Base-by-base conservation (phyloP, 371 early-diverging fungal genomes). In the Mucor circinelloides region DNA sequence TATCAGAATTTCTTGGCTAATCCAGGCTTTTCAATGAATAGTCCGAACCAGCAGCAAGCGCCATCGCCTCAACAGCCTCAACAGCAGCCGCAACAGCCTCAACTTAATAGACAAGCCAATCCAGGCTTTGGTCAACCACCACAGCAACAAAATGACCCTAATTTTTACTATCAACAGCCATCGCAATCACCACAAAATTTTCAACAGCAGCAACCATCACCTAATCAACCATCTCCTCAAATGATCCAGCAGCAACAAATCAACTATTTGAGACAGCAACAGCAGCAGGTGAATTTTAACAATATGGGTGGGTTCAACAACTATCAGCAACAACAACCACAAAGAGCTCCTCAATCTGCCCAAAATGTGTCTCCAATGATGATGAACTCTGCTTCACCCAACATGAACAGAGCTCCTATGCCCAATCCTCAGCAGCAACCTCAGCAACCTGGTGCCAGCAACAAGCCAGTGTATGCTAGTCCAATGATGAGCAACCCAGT, bases 1-100 rank as follows among this genome's bases (percentile, higher is more conserved):
- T 72, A 60, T 65, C 68, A 68, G 50, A 72, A 68, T 34, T 72
- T 60, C 55, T 40, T 67, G 25, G 55, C 60, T 27, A 67, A 65
- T 52, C 42, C 64, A 50, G 62, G 52, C 57, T 68, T 64, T 68
- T 54, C 60, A 2, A 32, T 60, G 52, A 66, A 68, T 57, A 68
- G 64, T 58, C 61, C 48, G 17, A 68, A 65, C 19, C 66, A 59
- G 13, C 30, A 61, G 42, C 70, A 69, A 57, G 57, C 32, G 19
- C 63, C 44, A 60, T 58, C 31, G 19, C 59, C 50, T 34, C 63
- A 57, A 25, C 67, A 63, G 32, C n/a, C n/a, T n/a, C n/a, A n/a
- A n/a, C 68, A 63, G 28, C 63, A 58, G 25, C 64, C 40, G n/a
- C 38, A 40, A 36, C 58, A 62, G 8, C 31, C 57, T 19, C 31